Percentiles rank a stretch among this genome's conserved stretches.
Conservation (phyloP, 140 eudicot species). For the Erigeron philadelphicus region DNA sequence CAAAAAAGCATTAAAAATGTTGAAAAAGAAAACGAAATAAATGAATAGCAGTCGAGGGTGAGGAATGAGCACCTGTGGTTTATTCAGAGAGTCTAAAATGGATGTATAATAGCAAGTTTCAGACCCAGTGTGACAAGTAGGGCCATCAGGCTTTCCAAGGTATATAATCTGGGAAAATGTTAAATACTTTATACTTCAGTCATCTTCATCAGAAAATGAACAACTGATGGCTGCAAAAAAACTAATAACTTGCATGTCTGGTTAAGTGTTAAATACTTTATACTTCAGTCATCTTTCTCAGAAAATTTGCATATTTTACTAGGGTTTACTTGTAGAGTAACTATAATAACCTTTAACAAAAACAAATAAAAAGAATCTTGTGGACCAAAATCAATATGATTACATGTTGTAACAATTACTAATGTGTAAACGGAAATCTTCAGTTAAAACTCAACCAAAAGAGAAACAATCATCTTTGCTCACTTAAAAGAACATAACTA, state of each 20-base stretch:
- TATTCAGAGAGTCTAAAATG: conserved; percentile 34
- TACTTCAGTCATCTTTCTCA: too few species aligned
- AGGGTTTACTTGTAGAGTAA: too few species aligned
- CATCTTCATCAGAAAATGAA: not conserved
- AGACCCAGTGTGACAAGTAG: conserved; percentile 66
- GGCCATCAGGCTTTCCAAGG: conserved; percentile 80
- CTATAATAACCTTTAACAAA: too few species aligned
- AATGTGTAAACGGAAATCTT: not conserved
- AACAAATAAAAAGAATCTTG: not conserved
- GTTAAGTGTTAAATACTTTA: too few species aligned
- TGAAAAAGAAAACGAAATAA: not conserved
- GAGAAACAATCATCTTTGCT: not conserved
- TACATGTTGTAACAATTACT: not conserved
- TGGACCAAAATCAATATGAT: conserved; percentile 3
- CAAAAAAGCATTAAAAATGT: not conserved
- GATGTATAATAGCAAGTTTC: conserved; percentile 91
- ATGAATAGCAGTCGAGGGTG: not conserved
- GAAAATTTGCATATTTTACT: too few species aligned
- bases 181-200: not conserved
- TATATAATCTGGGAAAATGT: conserved; percentile 46
- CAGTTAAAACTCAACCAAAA: not conserved
- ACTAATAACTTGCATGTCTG: too few species aligned
- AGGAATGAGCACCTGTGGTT: conserved; percentile 40
- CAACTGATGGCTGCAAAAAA: not conserved
- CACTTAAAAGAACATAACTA: not conserved